Conservation (phyloP, 2,329 filamentous ascomycete species). For the Xylaria arbuscula region DNA sequence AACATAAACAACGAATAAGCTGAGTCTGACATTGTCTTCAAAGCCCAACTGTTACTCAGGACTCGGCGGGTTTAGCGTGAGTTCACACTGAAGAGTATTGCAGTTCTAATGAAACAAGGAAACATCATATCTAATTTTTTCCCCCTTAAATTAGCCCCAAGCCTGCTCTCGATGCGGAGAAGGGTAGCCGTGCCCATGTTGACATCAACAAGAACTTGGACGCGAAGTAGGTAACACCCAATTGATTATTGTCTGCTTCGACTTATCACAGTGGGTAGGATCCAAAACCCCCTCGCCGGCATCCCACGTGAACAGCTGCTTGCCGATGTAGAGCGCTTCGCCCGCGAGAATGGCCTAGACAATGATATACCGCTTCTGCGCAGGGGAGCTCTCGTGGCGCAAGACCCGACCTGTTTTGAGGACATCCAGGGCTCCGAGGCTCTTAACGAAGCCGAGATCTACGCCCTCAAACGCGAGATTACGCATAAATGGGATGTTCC, state of each 20-base stretch:
- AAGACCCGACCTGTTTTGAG: constrained; percentile 73
- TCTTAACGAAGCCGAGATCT: constrained; percentile 69
- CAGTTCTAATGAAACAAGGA: neutral
- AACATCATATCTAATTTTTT: constrained; percentile 17
- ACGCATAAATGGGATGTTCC: constrained; percentile 76
- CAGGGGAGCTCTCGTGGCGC: constrained; percentile 80
- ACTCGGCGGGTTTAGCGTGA: constrained; percentile 23
- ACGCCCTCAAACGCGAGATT: constrained; percentile 69
- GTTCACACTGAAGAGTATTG: constrained; percentile 11
- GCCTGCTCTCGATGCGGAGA: constrained; percentile 45
- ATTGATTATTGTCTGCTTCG: neutral
- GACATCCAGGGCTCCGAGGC: constrained; percentile 66
- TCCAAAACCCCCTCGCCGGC: constrained; percentile 60
- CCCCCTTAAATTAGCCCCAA: constrained; percentile 12
- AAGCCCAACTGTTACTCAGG: constrained; percentile 16
- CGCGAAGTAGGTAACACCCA: constrained; percentile 55
- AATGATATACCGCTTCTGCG: constrained; percentile 68
- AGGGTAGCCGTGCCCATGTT: constrained; percentile 51
- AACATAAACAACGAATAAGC: neutral
- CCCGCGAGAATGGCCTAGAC: constrained; percentile 65
- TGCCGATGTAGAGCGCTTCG: constrained; percentile 67
- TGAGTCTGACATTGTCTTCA: constrained; percentile 15
- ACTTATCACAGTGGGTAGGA: constrained; percentile 47
- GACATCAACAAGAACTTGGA: constrained; percentile 60
- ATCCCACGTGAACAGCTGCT: constrained; percentile 65